Evolutionary conservation across 179 eudicot species (phyloP).

Genomic region (Heliamphora pulchella): DNA sequence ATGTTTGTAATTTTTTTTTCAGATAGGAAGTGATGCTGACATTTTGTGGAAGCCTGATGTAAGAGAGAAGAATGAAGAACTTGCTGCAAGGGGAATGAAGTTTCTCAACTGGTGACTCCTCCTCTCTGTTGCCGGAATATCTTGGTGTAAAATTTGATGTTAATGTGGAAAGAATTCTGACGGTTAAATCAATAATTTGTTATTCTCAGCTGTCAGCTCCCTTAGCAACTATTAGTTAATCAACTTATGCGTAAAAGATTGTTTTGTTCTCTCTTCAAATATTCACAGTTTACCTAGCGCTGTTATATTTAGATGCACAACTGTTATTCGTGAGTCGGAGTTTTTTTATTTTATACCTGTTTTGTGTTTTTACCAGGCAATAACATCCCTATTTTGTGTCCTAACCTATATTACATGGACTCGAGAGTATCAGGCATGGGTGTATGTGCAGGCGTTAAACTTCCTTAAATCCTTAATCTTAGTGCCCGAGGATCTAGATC

Average conservation of each 20-base stretch:
- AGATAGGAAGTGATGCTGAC: conserved; percentile 80
- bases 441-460: no score
- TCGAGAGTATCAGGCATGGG: no score
- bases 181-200: no score
- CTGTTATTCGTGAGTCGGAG: neutral
- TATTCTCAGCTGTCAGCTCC: no score
- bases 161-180: neutral
- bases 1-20: conserved; percentile 19
- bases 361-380: neutral
- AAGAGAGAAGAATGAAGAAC: conserved; percentile 54
- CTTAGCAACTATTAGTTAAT: neutral
- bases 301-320: neutral
- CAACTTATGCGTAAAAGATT: neutral
- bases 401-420: no score
- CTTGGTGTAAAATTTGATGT: conserved; percentile 3
- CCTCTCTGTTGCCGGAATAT: neutral
- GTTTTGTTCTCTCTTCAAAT: neutral
- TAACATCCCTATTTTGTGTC: no score
- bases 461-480: no score
- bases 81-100: conserved; percentile 67
- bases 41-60: conserved; percentile 50
- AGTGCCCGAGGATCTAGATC: no score
- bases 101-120: conserved; percentile 61
- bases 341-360: neutral
- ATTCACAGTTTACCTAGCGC: neutral